Evolutionary conservation across 2,329 filamentous ascomycete species (phyloP), one percentile per base, ranked within the genome.

Genomic region (Alternaria infectoria): DNA sequence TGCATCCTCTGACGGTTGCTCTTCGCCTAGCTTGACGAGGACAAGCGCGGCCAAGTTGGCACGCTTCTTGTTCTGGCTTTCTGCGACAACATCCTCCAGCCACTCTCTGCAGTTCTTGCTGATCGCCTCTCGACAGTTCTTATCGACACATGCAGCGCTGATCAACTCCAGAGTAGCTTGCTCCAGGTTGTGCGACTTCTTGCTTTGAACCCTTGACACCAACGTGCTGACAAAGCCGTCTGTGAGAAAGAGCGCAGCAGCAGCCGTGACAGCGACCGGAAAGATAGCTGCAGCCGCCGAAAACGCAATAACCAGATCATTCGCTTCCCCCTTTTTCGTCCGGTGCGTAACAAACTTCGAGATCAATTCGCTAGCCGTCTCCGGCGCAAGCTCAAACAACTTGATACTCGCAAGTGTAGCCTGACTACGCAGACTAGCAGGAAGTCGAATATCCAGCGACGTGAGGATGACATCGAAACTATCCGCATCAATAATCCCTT

Each of bases 241-340:
- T 36, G 90, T 93, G 60, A 98, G 86, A 78, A 99, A 97, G 40
- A 98, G 84, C 62, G 89, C 85, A 4, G 92, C 86, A 2, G 90
- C 92, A 46, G 92, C 86, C 59, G 90, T 87, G 4, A 93, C 91
- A 3, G 92, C 89, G 56, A 99, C 87, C 2, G 96, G 94, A 77
- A 99, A 99, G 9, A 96, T 88, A 21, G 90, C 89, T 2, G 93
- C 89, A 6, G 93, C 93, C n/a, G 94, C 93, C 57, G 94, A 98
- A 78, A 97, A 98, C 6, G 94, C 94, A 54, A 96, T 86, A 58
- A 97, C 93, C 69, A 96, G 88, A 79, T 97, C 93, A 73, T 97
- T 94, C 67, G 93, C 92, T 23, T 91, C 95, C 56, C 90, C 90
- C 67, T 90, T 89, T 69, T 87, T 82, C 15, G 97, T 85, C 57